phyloP scores from a whole-genome alignment of 169 alveolate species.

The Eimeria necatrix region DNA sequence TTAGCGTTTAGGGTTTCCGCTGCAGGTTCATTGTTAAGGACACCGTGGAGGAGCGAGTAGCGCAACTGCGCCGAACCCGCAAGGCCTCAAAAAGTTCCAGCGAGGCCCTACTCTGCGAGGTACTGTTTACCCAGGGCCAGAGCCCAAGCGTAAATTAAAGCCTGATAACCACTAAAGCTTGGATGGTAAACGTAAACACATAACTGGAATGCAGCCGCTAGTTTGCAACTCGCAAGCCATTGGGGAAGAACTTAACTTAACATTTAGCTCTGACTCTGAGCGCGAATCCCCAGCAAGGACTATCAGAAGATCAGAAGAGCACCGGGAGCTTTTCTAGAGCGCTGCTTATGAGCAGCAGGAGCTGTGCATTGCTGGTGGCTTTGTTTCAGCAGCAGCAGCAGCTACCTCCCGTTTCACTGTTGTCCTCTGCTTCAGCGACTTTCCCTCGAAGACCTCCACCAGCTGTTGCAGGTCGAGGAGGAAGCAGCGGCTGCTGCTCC shows the following conservation, averaged over 20 bases:
- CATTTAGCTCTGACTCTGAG: too few species aligned
- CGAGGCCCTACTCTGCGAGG: slow-evolving; percentile 66
- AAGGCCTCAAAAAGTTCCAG: slow-evolving; percentile 29
- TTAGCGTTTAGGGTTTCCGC: slow-evolving; percentile 38
- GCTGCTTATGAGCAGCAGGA: too few species aligned
- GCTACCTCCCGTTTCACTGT: background rate
- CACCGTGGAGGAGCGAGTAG: slow-evolving; percentile 77
- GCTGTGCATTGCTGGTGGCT: too few species aligned
- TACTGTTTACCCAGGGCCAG: slow-evolving; percentile 1
- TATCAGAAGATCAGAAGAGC: too few species aligned
- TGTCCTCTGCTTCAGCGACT: slow-evolving; percentile 12
- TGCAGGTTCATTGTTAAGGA: slow-evolving; percentile 80
- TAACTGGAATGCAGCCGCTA: too few species aligned
- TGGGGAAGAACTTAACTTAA: too few species aligned
- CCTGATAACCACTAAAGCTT: too few species aligned
- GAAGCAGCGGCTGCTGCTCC: slow-evolving; percentile 31
- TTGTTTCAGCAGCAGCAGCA: background rate
- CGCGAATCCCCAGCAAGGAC: too few species aligned
- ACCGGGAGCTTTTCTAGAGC: too few species aligned
- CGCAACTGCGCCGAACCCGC: slow-evolving; percentile 54
- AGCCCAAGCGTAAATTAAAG: too few species aligned
- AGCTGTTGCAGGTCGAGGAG: slow-evolving; percentile 24
- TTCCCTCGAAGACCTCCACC: slow-evolving; percentile 32
- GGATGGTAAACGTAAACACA: too few species aligned
- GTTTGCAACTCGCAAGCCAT: too few species aligned